phyloP scores from a whole-genome alignment of 208 protist genomes.

The Borovskyia barvae region DNA sequence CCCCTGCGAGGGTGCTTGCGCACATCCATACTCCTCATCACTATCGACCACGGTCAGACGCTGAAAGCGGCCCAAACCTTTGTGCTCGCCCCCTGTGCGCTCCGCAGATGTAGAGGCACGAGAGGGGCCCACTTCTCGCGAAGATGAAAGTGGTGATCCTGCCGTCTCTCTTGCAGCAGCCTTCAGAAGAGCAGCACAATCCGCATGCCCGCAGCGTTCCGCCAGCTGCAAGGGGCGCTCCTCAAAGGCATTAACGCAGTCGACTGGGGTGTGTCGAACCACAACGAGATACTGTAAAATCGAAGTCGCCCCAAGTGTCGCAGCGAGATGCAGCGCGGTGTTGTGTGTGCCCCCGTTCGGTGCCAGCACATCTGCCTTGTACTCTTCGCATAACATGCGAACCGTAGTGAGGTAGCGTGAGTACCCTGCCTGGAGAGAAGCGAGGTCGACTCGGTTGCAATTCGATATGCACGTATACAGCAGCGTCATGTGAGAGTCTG shows the following conservation, averaged over 20 bases:
- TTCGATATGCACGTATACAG: constrained; percentile 38
- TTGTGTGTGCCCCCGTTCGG: constrained; percentile 46
- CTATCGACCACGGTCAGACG: constrained; percentile 23
- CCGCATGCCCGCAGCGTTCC: constrained; percentile 11
- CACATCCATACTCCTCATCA: too few relatives aligned
- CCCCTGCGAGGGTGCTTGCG: too few relatives aligned
- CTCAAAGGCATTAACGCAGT: constrained; percentile 28
- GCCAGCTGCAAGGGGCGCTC: constrained; percentile 33
- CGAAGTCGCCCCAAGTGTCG: constrained; percentile 13
- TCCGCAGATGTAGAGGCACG: background rate
- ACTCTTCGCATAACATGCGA: constrained; percentile 63
- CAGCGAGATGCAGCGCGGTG: constrained; percentile 54
- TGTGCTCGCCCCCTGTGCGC: too few relatives aligned
- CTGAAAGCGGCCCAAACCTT: constrained; percentile 14
- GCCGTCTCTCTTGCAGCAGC: too few relatives aligned
- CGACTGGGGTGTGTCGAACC: constrained; percentile 13
- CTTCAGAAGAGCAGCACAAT: constrained; percentile 13
- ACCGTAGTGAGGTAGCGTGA: constrained; percentile 30
- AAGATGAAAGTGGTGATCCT: too few relatives aligned
- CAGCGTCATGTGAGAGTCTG: constrained; percentile 38
- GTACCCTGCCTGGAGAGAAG: constrained; percentile 14
- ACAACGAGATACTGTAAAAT: constrained; percentile 44
- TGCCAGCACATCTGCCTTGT: constrained; percentile 45
- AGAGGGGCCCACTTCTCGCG: too few relatives aligned
- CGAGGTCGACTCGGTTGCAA: constrained; percentile 23